These are phyloP conservation scores for Dendrobium nobile DNA, from an alignment of 106 monocot genomes.

Conservation along the genomic window DNA sequence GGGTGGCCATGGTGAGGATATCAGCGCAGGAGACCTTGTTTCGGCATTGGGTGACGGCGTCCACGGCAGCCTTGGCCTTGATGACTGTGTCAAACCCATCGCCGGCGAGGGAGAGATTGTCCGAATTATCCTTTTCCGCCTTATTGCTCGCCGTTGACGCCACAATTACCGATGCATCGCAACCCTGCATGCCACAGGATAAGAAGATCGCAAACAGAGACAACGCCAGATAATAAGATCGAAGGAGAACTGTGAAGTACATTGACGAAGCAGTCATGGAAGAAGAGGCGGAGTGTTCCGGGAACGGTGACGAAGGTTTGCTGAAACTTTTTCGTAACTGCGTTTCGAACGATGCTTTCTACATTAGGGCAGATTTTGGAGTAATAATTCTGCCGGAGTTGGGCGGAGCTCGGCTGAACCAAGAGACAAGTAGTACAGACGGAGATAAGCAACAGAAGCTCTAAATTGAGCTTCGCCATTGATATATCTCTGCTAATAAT, in stretches of 20 bases:
- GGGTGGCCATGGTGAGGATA: constrained; percentile 73
- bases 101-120: constrained; percentile 77
- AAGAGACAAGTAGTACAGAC: neutral
- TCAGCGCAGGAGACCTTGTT: constrained; percentile 96
- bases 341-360: constrained; percentile 54
- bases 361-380: constrained; percentile 69
- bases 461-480: neutral
- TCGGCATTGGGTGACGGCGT: constrained; percentile 61
- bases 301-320: constrained; percentile 69
- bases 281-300: constrained; percentile 81
- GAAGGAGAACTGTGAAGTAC: constrained; percentile 1
- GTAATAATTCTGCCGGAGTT: constrained; percentile 67
- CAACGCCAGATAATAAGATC: too few species aligned
- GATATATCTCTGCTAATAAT: neutral
- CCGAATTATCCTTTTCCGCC: constrained; percentile 79
- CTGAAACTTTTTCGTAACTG: constrained; percentile 45
- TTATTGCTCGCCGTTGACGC: constrained; percentile 51
- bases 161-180: constrained; percentile 79
- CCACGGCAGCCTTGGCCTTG: constrained; percentile 88
- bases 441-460: neutral
- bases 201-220: neutral
- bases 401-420: constrained; percentile 14
- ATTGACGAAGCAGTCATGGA: constrained; percentile 83
- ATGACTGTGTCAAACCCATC: constrained; percentile 93
- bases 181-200: constrained; percentile 37